Conservation (phyloP, 139 green algal genomes). For the Tetradesmus obliquus region DNA sequence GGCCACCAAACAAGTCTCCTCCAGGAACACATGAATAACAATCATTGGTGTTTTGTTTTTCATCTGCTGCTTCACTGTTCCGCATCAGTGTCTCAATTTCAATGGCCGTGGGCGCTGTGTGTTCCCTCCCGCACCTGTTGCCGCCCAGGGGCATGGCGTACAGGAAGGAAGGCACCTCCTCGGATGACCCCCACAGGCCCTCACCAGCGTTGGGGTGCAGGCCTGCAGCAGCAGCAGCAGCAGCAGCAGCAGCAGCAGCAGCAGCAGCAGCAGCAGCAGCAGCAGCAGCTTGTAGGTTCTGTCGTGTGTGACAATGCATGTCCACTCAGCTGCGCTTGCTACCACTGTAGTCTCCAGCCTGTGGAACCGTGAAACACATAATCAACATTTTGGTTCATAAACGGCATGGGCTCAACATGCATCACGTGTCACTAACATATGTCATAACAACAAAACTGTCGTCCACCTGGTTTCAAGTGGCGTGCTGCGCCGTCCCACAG, state of each 20-base stretch:
- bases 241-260: slow-evolving; percentile 23
- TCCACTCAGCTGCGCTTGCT: too few relatives aligned
- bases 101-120: not conserved
- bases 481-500: slow-evolving; percentile 62
- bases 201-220: slow-evolving; percentile 77
- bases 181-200: slow-evolving; percentile 73
- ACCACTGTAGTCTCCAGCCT: too few relatives aligned
- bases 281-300: not conserved
- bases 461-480: slow-evolving; percentile 33
- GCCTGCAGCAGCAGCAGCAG: slow-evolving; percentile 36
- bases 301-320: not conserved
- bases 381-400: too few relatives aligned
- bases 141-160: slow-evolving; percentile 84
- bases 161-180: slow-evolving; percentile 85
- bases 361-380: too few relatives aligned
- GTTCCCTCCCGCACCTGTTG: slow-evolving; percentile 15
- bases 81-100: too few relatives aligned
- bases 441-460: not conserved
- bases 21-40: slow-evolving; percentile 72
- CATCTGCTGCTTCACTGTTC: too few relatives aligned
- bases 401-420: not conserved
- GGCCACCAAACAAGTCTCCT: slow-evolving; percentile 89
- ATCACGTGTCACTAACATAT: not conserved
- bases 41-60: too few relatives aligned
- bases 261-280: not conserved